These are phyloP conservation scores for Hippophae gyantsensis DNA, from an alignment of 306 rosid genomes.

Conservation along the genomic window DNA sequence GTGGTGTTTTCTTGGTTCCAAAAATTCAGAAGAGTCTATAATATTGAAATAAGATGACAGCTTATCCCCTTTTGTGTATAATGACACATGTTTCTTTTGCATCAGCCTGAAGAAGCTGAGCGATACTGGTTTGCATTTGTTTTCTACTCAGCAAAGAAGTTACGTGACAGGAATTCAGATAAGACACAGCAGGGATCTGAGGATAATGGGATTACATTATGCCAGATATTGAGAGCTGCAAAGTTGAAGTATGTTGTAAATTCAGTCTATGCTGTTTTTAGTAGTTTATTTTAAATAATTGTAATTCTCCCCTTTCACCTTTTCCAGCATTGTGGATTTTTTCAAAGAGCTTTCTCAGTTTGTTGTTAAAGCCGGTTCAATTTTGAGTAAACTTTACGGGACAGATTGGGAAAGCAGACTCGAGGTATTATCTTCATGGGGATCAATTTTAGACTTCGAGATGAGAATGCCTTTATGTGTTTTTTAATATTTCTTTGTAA, in stretches of 20 bases:
- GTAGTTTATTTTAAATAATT: constrained; percentile 12
- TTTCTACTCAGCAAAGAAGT: constrained; percentile 58
- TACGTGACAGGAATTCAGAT: constrained; percentile 35
- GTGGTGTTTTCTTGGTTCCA: neutral
- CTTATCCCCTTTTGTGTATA: constrained; percentile 6
- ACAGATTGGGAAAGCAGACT: constrained; percentile 90
- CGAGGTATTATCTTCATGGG: constrained; percentile 46
- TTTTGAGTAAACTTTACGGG: constrained; percentile 59
- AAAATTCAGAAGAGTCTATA: neutral
- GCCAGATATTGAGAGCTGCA: constrained; percentile 71
- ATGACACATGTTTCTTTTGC: constrained; percentile 14
- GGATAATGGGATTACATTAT: constrained; percentile 46
- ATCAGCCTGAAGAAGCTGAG: constrained; percentile 78
- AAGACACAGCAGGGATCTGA: constrained; percentile 27
- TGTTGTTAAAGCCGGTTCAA: constrained; percentile 77
- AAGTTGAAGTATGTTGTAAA: constrained; percentile 56
- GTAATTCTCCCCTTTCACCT: constrained; percentile 9
- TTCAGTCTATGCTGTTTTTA: constrained; percentile 13
- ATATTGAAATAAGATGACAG: constrained; percentile 4
- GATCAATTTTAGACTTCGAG: constrained; percentile 4
- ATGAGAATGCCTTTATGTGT: neutral
- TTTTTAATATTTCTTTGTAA: neutral
- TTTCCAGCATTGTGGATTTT: constrained; percentile 69
- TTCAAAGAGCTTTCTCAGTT: constrained; percentile 95
- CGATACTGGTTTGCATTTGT: constrained; percentile 78